Evolutionary conservation across 352 stramenopile genomes (phyloP).

Genomic region (Pythium biforme): DNA sequence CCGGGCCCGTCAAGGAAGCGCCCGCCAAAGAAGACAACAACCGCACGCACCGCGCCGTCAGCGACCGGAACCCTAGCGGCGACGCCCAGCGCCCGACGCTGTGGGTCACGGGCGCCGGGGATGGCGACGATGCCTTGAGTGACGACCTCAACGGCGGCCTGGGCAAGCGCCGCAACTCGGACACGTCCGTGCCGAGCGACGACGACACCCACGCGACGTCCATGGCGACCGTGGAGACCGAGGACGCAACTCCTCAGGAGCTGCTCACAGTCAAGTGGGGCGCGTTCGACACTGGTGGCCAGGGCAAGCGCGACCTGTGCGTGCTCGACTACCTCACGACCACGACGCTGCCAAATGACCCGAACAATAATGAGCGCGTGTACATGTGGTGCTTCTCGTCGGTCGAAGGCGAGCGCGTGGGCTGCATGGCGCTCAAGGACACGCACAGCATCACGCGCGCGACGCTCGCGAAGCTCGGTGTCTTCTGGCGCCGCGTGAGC

Average conservation of each 20-base stretch:
- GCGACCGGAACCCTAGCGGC: constrained; percentile 8
- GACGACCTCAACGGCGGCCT: too few species aligned
- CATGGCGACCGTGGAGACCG: constrained; percentile 13
- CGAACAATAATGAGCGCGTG: constrained; percentile 46
- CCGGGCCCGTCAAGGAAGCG: neutral
- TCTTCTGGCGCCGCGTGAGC: constrained; percentile 71
- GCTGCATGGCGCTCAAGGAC: constrained; percentile 74
- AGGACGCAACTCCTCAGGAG: constrained; percentile 44
- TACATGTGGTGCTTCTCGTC: constrained; percentile 80
- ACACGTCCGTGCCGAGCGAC: constrained; percentile 19
- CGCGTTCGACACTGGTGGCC: constrained; percentile 58
- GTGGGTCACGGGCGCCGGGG: neutral
- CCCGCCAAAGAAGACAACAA: constrained; percentile 23
- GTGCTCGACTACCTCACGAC: constrained; percentile 73
- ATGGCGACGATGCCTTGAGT: constrained; percentile 1
- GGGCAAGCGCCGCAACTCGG: constrained; percentile 15
- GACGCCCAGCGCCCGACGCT: constrained; percentile 19
- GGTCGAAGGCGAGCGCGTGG: constrained; percentile 68
- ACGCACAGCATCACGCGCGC: constrained; percentile 60
- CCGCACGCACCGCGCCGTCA: constrained; percentile 21
- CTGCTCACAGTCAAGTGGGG: constrained; percentile 77
- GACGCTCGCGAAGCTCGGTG: constrained; percentile 57
- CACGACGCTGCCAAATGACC: constrained; percentile 59
- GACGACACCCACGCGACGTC: constrained; percentile 10
- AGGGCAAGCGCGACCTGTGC: constrained; percentile 64